Conservation (phyloP, 345 rosid species). For the Euphorbia peplus region DNA sequence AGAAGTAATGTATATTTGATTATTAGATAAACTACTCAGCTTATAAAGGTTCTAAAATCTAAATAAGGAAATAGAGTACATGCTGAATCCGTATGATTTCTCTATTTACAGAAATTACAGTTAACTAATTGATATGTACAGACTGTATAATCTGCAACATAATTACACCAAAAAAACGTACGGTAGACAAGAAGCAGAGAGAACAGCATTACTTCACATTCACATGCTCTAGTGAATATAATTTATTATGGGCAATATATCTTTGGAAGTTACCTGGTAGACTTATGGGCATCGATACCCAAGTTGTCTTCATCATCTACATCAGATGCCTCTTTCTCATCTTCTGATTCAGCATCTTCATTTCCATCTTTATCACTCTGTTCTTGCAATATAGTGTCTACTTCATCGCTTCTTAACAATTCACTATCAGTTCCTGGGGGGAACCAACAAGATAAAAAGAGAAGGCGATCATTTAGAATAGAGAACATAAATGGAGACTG, state of each 20-base stretch:
- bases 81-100: no score
- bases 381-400: constrained; percentile 25
- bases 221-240: background rate
- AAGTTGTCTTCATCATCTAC: constrained; percentile 42
- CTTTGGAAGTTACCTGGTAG: constrained; percentile 39
- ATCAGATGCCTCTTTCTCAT: constrained; percentile 37
- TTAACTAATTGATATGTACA: no score
- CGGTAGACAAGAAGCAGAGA: background rate
- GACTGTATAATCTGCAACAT: no score
- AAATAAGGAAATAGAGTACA: no score
- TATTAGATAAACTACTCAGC: no score
- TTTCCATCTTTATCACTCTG: constrained; percentile 18
- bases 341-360: constrained; percentile 39
- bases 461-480: background rate
- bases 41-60: no score
- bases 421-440: constrained; percentile 35
- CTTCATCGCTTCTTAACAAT: constrained; percentile 19
- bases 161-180: no score
- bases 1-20: no score
- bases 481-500: background rate
- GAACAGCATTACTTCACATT: background rate
- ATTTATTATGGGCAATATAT: background rate
- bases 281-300: constrained; percentile 27
- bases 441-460: constrained; percentile 15
- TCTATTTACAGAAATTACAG: no score